These are phyloP conservation scores for Tetracladium setigerum DNA, from an alignment of 495 filamentous ascomycete genomes.

Conservation along the genomic window DNA sequence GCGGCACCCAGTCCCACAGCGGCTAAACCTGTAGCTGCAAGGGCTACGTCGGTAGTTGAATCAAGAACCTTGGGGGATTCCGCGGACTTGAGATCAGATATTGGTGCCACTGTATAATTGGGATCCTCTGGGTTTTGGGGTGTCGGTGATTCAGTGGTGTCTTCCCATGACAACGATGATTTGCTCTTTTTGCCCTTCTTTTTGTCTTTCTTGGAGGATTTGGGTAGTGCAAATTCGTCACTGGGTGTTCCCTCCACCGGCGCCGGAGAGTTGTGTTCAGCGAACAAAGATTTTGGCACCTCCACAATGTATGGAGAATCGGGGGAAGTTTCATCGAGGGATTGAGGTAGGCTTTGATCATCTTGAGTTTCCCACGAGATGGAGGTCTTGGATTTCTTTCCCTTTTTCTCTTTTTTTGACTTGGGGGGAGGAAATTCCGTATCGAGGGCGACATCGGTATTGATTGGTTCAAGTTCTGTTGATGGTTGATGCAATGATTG, in stretches of 20 bases:
- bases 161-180: slow-evolving; percentile 11
- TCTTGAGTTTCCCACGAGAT: too few species aligned
- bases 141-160: neutral
- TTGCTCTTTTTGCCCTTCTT: slow-evolving; percentile 19
- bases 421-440: neutral
- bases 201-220: slow-evolving; percentile 26
- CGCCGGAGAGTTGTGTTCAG: too few species aligned
- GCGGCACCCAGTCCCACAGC: too few species aligned
- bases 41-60: neutral
- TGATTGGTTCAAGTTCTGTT: neutral
- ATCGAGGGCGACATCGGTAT: neutral
- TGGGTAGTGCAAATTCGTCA: too few species aligned
- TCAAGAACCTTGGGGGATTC: slow-evolving; percentile 3
- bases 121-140: too few species aligned
- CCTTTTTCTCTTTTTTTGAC: slow-evolving; percentile 25
- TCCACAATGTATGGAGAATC: too few species aligned
- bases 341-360: too few species aligned
- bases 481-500: too few species aligned
- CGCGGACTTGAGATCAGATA: slow-evolving; percentile 1
- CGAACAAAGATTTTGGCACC: too few species aligned
- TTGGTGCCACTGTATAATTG: neutral
- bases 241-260: too few species aligned
- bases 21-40: slow-evolving; percentile 4
- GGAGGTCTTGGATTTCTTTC: too few species aligned
- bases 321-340: too few species aligned